A percentile compares a stretch with the other conserved stretches of the same genome.
phyloP scores from a whole-genome alignment of 345 rosid species.

The Cardamine occulta region DNA sequence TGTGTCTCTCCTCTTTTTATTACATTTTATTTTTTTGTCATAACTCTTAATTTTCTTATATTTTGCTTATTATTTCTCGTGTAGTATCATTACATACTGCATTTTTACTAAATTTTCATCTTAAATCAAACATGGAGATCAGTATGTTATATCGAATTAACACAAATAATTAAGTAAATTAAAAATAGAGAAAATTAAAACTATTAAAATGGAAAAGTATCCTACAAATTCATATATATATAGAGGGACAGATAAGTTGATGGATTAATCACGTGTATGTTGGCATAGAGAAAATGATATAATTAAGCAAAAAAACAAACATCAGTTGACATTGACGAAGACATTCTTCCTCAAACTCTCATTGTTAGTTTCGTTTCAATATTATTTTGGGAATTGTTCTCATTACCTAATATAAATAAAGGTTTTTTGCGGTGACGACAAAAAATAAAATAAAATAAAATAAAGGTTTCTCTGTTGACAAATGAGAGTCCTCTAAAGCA shows the following conservation, averaged over 20 bases:
- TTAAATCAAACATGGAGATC: neutral
- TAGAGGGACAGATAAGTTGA: neutral
- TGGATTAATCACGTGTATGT: neutral
- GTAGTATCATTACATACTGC: neutral
- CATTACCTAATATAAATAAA: neutral
- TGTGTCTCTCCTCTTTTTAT: neutral
- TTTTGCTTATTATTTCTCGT: neutral
- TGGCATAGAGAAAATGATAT: neutral
- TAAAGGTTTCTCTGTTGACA: neutral
- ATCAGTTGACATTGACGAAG: neutral
- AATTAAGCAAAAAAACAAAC: neutral
- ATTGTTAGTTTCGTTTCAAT: neutral
- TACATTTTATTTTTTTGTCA: neutral
- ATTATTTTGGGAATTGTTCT: neutral
- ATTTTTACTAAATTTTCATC: neutral
- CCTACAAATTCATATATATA: neutral
- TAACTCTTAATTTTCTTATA: neutral
- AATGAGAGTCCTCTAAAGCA: neutral
- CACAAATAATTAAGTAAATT: too few relatives aligned
- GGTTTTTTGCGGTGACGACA: neutral
- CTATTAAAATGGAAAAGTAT: neutral
- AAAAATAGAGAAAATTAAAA: neutral
- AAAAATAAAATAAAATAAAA: too few relatives aligned
- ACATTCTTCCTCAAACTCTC: neutral
- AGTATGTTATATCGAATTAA: neutral